phyloP scores from a whole-genome alignment of 202 grass and related monocot species.

The Musa balbisiana region DNA sequence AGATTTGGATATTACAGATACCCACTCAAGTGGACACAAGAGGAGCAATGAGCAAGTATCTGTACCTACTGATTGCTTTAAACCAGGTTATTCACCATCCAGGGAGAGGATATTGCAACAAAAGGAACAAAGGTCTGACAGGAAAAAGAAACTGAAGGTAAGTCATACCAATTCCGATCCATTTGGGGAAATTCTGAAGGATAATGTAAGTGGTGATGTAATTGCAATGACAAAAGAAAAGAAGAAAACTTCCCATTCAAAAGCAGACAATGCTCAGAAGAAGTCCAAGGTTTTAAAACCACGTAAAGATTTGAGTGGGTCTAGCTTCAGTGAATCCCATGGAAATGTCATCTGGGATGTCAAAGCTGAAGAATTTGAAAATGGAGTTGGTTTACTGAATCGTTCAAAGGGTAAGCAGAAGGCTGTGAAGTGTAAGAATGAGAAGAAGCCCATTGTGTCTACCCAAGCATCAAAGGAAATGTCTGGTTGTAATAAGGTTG shows the following conservation, averaged over 20 bases:
- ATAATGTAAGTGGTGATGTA: constrained; percentile 27
- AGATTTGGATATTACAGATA: constrained; percentile 28
- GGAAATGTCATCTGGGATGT: constrained; percentile 29
- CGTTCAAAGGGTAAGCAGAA: constrained; percentile 41
- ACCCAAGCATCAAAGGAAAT: constrained; percentile 39
- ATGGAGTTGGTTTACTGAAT: constrained; percentile 41
- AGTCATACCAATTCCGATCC: constrained; percentile 23
- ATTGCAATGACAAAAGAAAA: constrained; percentile 46
- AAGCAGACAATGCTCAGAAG: constrained; percentile 42
- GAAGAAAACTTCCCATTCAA: constrained; percentile 43
- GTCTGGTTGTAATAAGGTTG: constrained; percentile 39
- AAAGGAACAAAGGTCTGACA: constrained; percentile 10
- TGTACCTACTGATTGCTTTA: constrained; percentile 32
- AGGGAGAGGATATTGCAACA: constrained; percentile 9
- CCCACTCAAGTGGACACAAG: constrained; percentile 43
- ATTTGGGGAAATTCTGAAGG: constrained; percentile 42
- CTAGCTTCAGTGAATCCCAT: constrained; percentile 34
- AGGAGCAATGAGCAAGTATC: constrained; percentile 37
- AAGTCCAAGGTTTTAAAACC: constrained; percentile 48
- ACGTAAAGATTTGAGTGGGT: constrained; percentile 38
- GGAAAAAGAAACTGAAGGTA: constrained; percentile 22
- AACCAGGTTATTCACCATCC: constrained; percentile 29
- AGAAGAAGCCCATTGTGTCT: constrained; percentile 40
- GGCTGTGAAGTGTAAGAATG: constrained; percentile 35
- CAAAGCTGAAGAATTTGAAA: constrained; percentile 29